Conservation (phyloP, 352 stramenopile species). For the Albugo laibachii region DNA sequence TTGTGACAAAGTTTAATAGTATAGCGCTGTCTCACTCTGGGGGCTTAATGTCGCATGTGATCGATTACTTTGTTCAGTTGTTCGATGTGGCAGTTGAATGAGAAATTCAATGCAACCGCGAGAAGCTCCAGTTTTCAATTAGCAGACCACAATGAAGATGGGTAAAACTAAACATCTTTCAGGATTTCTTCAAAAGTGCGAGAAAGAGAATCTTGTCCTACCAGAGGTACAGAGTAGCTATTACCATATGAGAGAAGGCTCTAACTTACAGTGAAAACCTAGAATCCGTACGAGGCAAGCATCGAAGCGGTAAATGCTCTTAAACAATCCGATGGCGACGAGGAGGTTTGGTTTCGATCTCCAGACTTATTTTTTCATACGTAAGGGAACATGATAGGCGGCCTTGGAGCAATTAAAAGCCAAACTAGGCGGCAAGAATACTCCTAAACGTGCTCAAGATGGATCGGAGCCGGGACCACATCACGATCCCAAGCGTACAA, state of each 20-base stretch:
- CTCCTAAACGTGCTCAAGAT: constrained; percentile 11
- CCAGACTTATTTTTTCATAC: not conserved
- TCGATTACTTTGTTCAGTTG: too few relatives aligned
- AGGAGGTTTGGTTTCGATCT: constrained; percentile 6
- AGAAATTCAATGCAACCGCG: too few relatives aligned
- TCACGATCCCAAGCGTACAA: constrained; percentile 23
- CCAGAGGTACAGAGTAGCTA: constrained; percentile 11
- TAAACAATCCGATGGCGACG: constrained; percentile 13
- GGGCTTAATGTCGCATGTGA: too few relatives aligned
- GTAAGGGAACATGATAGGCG: constrained; percentile 4
- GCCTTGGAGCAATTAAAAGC: constrained; percentile 16
- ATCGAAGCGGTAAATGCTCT: constrained; percentile 13
- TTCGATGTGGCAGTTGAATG: too few relatives aligned
- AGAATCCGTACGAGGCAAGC: constrained; percentile 21
- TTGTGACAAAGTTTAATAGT: too few relatives aligned
- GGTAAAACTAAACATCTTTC: too few relatives aligned
- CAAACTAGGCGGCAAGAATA: constrained; percentile 7
- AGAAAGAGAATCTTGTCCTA: constrained; percentile 18
- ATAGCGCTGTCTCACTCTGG: too few relatives aligned
- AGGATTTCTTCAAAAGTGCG: constrained; percentile 17
- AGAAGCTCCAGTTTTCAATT: too few relatives aligned
- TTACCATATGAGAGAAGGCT: not conserved
- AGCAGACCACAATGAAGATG: too few relatives aligned
- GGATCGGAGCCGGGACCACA: constrained; percentile 8
- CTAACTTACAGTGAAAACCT: not conserved